Evolutionary conservation across 2,329 filamentous ascomycete genomes (phyloP), one percentile per base, ranked within the genome.

Genomic region (Aspergillus udagawae): DNA sequence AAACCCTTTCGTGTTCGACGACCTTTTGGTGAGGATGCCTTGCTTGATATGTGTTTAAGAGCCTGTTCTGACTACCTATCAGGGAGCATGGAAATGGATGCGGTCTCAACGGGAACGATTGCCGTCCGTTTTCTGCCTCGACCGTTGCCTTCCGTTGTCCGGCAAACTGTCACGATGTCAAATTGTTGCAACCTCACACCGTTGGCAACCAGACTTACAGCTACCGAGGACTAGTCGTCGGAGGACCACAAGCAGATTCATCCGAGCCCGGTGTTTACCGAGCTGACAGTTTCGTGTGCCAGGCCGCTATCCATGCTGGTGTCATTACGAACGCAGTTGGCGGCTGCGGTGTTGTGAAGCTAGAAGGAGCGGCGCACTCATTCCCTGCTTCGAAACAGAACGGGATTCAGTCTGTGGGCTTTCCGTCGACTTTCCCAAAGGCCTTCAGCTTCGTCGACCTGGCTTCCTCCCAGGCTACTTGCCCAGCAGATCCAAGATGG

Each of bases 341-440:
- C 41, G 92, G 92, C 1, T 96, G 92, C 65, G 92, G 92, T 56
- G 90, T 95, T 3, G 83, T 94, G 32, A 82, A 84, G 54, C 80
- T 94, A 41, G 81, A 90, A 23, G 92, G 92, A 23, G 82, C 86
- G 54, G 83, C 85, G 55, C 77, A 81, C 54, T 77, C 82, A 51
- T 96, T 86, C 68, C 75, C 81, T 45, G 80, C 83, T 45, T 86
- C 87, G 9, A 82, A 83, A 50, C 81, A 80, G n/a, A 81, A 95
- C 67, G 90, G 88, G 53, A 91, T 97, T 61, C 75, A 79, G 28
- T 96, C 91, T 61, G 80, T 90, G 54, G 82, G 75, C 4, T 99
- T 99, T 70, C 84, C 92, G 60, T 93, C 91, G 0, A 91, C 91
- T 63, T 99, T 99, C 67, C 94, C 94, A 1, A 87, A 90, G 29